phyloP scores from a whole-genome alignment of 2,329 filamentous ascomycete genomes.

The Neurospora crassa region DNA sequence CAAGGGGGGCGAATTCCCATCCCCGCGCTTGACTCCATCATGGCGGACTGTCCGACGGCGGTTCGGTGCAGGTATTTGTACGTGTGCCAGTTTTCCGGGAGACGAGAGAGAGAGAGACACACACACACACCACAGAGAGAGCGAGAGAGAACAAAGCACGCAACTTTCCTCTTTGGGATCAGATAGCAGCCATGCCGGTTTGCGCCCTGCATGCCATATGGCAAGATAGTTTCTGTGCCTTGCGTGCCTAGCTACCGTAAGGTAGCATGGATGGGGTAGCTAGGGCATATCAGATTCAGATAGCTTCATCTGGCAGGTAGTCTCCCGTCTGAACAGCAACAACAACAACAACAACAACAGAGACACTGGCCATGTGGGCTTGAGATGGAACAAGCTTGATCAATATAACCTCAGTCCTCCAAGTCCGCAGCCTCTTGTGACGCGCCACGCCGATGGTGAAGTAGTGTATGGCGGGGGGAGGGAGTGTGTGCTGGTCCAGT shows the following conservation, averaged over 20 bases:
- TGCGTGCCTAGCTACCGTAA: neutral
- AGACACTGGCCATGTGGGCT: neutral
- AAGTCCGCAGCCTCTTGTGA: neutral
- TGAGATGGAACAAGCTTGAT: neutral
- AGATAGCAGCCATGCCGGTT: neutral
- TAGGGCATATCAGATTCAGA: neutral
- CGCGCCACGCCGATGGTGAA: neutral
- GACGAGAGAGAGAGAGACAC: neutral
- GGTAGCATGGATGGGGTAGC: neutral
- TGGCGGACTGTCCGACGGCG: neutral
- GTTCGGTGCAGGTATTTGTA: neutral
- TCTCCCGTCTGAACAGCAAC: neutral
- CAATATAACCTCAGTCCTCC: neutral
- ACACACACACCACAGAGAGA: neutral
- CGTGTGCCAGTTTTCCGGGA: neutral
- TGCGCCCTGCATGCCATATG: neutral
- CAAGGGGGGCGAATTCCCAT: neutral
- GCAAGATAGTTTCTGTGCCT: neutral
- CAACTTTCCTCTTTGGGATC: neutral
- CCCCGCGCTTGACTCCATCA: neutral
- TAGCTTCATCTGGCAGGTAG: neutral
- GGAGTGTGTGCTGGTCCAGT: neutral
- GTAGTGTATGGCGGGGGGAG: neutral
- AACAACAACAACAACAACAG: neutral
- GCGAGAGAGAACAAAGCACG: neutral